Percentiles rank a stretch among this genome's conserved stretches.
phyloP scores from a whole-genome alignment of 257 asterid genomes.

The Ilex asprella region DNA sequence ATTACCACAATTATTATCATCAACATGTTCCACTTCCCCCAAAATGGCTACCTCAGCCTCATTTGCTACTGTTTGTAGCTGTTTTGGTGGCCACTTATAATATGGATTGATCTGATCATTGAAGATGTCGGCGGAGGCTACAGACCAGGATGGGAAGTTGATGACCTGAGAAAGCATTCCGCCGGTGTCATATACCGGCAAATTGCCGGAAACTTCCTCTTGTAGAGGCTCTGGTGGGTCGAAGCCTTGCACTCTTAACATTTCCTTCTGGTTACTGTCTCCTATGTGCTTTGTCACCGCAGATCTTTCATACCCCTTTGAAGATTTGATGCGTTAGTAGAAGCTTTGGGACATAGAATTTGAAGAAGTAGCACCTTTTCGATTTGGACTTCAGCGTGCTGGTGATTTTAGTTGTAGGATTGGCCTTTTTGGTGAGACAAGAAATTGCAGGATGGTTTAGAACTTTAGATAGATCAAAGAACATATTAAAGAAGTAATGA shows the following conservation, averaged over 20 bases:
- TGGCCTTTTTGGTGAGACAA: too few relatives aligned
- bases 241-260: conserved; percentile 30
- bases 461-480: too few relatives aligned
- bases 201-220: conserved; percentile 16
- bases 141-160: conserved; percentile 32
- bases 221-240: conserved; percentile 16
- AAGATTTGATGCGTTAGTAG: conserved; percentile 29
- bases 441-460: too few relatives aligned
- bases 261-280: conserved; percentile 15
- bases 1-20: not conserved
- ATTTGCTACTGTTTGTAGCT: conserved; percentile 18
- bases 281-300: conserved; percentile 18
- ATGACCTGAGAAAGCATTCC: conserved; percentile 52
- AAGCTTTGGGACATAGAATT: conserved; percentile 47
- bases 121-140: conserved; percentile 20
- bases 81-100: conserved; percentile 39
- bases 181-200: conserved; percentile 26
- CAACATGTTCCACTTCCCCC: not conserved
- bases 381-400: too few relatives aligned
- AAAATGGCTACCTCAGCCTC: conserved; percentile 28
- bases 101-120: conserved; percentile 50
- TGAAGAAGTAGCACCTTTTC: not conserved
- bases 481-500: too few relatives aligned
- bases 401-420: too few relatives aligned
- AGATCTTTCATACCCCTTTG: conserved; percentile 42